These are phyloP conservation scores for Scedosporium minutisporum DNA, from an alignment of 2,329 filamentous ascomycete species.

Conservation along the genomic window DNA sequence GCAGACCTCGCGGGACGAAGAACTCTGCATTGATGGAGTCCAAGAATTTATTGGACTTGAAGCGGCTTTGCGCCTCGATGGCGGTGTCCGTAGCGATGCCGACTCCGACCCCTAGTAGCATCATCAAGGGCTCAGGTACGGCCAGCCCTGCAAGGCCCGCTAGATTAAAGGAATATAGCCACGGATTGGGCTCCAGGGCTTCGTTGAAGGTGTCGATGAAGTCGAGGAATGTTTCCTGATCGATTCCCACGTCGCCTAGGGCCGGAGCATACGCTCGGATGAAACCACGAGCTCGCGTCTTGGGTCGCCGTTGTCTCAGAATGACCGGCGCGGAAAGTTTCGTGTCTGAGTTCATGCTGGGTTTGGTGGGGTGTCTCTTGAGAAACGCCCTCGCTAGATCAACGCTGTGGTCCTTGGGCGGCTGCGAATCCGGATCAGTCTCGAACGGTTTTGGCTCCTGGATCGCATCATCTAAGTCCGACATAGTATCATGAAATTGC, in stretches of 20 bases:
- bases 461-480: not conserved
- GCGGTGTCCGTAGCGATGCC: conserved; percentile 30
- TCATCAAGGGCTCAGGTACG: conserved; percentile 27
- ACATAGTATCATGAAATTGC: no score
- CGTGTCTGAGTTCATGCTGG: not conserved
- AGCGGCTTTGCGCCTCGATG: conserved; percentile 28
- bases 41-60: conserved; percentile 42
- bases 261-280: conserved; percentile 42
- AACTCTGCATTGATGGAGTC: conserved; percentile 45
- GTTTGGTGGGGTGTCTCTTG: not conserved
- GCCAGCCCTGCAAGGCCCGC: conserved; percentile 27
- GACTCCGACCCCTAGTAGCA: conserved; percentile 32
- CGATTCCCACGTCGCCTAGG: conserved; percentile 34
- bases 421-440: not conserved
- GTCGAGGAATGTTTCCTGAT: conserved; percentile 35
- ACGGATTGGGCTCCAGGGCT: conserved; percentile 22
- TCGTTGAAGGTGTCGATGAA: conserved; percentile 38
- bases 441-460: not conserved
- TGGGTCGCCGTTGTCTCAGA: conserved; percentile 41
- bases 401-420: not conserved
- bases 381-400: not conserved
- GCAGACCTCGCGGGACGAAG: conserved; percentile 47
- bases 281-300: conserved; percentile 37
- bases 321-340: conserved; percentile 36
- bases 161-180: conserved; percentile 30